Percentiles rank a stretch among this genome's conserved stretches.
Conservation (phyloP, 2,329 filamentous ascomycete species). For the Karstenula rhodostoma region DNA sequence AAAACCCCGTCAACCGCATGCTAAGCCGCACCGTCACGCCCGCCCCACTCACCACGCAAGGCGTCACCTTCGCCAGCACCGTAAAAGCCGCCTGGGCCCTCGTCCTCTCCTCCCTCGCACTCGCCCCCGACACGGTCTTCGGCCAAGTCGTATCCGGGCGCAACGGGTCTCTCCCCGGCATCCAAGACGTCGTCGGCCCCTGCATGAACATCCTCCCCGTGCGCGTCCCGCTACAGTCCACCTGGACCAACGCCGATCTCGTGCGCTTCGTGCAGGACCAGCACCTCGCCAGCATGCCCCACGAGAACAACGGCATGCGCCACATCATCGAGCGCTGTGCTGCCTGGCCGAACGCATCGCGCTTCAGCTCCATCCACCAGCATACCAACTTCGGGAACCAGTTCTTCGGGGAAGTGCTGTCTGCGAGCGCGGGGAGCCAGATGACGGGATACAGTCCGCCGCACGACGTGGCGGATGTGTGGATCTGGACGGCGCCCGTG, state of each 20-base stretch:
- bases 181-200: slow-evolving; percentile 94
- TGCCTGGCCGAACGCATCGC: slow-evolving; percentile 9
- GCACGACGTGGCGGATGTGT: slow-evolving; percentile 16
- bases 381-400: slow-evolving; percentile 6
- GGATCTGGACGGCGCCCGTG: slow-evolving; percentile 11
- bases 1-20: slow-evolving; percentile 1
- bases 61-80: slow-evolving; percentile 44
- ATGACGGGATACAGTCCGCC: slow-evolving; percentile 10
- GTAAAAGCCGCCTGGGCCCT: slow-evolving; percentile 52
- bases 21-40: slow-evolving; percentile 23
- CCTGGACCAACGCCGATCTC: slow-evolving; percentile 10
- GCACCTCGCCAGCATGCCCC: slow-evolving; percentile 37
- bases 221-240: slow-evolving; percentile 23
- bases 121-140: slow-evolving; percentile 44
- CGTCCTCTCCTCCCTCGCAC: slow-evolving; percentile 40
- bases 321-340: slow-evolving; percentile 16
- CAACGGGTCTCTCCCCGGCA: slow-evolving; percentile 28
- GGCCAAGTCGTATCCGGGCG: slow-evolving; percentile 45
- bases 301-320: slow-evolving; percentile 16
- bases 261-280: slow-evolving; percentile 41
- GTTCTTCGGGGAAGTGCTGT: slow-evolving; percentile 8
- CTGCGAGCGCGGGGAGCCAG: background rate
- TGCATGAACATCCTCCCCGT: slow-evolving; percentile 89
- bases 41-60: background rate
- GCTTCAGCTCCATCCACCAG: slow-evolving; percentile 5